Evolutionary conservation across 2,329 filamentous ascomycete genomes (phyloP).

Genomic region (Clarireedia homoeocarpa): DNA sequence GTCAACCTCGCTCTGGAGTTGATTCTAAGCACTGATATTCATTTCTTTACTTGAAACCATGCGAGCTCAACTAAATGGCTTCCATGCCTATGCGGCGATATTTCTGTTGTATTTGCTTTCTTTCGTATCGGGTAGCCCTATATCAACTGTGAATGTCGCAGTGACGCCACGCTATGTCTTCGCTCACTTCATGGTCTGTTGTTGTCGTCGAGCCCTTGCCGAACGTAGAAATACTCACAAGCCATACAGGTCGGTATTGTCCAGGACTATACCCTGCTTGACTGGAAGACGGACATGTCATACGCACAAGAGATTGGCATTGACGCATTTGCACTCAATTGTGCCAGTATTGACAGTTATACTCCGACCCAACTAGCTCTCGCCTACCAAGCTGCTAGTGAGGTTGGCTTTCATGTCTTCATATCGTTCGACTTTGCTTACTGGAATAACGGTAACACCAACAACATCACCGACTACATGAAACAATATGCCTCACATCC

Average conservation of each 20-base stretch:
- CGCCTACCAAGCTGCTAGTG: constrained; percentile 25
- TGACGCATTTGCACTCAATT: constrained; percentile 29
- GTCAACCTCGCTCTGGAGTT: too few species aligned
- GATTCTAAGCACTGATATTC: background rate
- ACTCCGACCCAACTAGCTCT: constrained; percentile 26
- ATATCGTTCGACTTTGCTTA: constrained; percentile 30
- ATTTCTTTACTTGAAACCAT: too few species aligned
- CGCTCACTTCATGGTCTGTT: constrained; percentile 18
- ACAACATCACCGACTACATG: constrained; percentile 28
- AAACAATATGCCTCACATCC: constrained; percentile 28
- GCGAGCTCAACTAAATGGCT: too few species aligned
- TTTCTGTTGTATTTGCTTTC: background rate
- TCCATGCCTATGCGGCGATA: background rate
- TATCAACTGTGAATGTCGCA: background rate
- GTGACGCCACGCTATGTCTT: constrained; percentile 14
- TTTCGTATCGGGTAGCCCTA: background rate
- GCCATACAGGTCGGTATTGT: constrained; percentile 16
- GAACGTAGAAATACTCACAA: background rate
- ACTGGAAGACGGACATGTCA: constrained; percentile 27
- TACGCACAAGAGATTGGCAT: constrained; percentile 30
- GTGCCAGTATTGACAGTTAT: constrained; percentile 20
- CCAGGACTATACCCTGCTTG: constrained; percentile 20
- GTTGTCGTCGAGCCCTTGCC: background rate
- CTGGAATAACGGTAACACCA: constrained; percentile 28
- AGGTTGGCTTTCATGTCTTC: constrained; percentile 26